Evolutionary conservation across 805 yeast species (phyloP).

Genomic region (Maudiozyma serrabonitensis): DNA sequence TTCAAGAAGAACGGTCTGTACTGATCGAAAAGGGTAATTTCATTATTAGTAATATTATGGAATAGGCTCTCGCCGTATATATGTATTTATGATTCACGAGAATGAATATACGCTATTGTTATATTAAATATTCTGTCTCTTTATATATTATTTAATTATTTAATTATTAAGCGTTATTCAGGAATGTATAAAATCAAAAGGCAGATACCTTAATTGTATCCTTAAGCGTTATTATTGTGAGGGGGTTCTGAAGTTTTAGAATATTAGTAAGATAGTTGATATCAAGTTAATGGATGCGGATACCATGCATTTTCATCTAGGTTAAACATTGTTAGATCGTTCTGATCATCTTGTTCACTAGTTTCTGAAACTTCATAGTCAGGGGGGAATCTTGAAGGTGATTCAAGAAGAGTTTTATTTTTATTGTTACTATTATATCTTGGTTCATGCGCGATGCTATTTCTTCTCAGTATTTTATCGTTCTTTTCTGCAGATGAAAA

Average conservation of each 20-base stretch:
- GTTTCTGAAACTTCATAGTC: background rate
- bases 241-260: too few species aligned
- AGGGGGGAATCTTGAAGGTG: background rate
- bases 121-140: too few species aligned
- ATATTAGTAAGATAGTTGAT: background rate
- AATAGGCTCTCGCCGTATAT: too few species aligned
- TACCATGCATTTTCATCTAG: slow-evolving; percentile 20
- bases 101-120: too few species aligned
- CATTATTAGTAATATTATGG: too few species aligned
- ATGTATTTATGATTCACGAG: too few species aligned
- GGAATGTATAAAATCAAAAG: too few species aligned
- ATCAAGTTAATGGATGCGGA: slow-evolving; percentile 11
- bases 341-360: background rate
- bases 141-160: too few species aligned
- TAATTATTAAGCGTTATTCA: too few species aligned
- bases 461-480: background rate
- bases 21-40: background rate
- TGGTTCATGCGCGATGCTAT: background rate
- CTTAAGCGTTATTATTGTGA: background rate
- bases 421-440: background rate
- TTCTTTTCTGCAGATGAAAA: background rate
- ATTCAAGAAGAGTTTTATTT: background rate
- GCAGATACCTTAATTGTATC: background rate
- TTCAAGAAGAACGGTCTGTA: slow-evolving; percentile 1
- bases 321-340: slow-evolving; percentile 28